Evolutionary conservation across 257 asterid species (phyloP), one percentile per base, ranked within the genome.

Genomic region (Datura wrightii): DNA sequence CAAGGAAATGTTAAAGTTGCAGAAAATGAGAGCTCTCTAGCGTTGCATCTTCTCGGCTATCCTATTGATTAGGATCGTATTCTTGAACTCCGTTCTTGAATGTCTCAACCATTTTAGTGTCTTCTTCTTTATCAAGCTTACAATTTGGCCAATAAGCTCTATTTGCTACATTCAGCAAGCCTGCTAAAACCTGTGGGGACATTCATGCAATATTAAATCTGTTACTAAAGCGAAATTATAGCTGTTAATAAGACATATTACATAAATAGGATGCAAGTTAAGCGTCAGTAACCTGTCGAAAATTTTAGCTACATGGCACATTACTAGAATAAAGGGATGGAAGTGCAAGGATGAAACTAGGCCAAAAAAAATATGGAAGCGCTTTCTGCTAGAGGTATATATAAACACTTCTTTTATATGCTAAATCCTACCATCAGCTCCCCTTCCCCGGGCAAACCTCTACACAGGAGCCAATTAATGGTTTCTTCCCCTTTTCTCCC

Each of bases 81-180:
- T 91, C 93, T 82, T 84, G 85, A 85, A 91, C 94, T 63, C 66
- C 92, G 81, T 86, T 89, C 96, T 92, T 96, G 83, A 96, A 96
- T 65, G 79, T 50, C 41, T 91, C 93, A 0, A 91, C 92, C 94
- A 92, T 90, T 89, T 86, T 79, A 15, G 87, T 89, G 90, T 96
- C 99, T 89, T 94, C 97, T 8, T 93, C 98, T 88, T 91, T 93
- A 85, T 91, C 89, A 54, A 93, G 90, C 89, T 91, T 92, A 90
- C 94, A 92, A 82, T 94, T 93, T 86, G 97, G 92, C 99, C 99
- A 96, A 85, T 96, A 97, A 83, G 99, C 98, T 84, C 91, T 93
- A 85, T 94, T 97, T 53, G 98, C 95, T 87, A 89, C 86, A 84
- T 93, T 94, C 90, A 96, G 85, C 90, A 96, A 91, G 83, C 99